Percentiles rank a stretch among this genome's conserved stretches.
Conservation (phyloP, 352 stramenopile species). For the Phytophthora pini region DNA sequence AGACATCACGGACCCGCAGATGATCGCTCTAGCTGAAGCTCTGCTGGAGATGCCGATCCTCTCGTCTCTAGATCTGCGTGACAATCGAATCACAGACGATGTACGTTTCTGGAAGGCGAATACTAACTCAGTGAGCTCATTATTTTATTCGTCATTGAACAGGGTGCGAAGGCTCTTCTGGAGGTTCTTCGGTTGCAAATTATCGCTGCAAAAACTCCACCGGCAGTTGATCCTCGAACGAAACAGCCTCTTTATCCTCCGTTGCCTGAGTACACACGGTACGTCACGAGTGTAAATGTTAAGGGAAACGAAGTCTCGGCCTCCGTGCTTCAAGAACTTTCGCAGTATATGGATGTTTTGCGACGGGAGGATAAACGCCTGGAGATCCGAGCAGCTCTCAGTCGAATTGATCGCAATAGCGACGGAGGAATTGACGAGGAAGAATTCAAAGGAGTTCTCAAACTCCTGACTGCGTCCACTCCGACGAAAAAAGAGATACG, state of each 20-base stretch:
- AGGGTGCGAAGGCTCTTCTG: conserved; percentile 75
- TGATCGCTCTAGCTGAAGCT: conserved; percentile 80
- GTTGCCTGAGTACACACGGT: conserved; percentile 68
- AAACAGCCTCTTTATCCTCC: conserved; percentile 53
- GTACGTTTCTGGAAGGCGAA: conserved; percentile 36
- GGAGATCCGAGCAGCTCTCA: conserved; percentile 74
- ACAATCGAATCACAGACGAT: conserved; percentile 85
- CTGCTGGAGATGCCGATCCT: conserved; percentile 81
- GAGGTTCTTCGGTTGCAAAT: conserved; percentile 84
- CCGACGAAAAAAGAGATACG: conserved; percentile 81
- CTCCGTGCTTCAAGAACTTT: conserved; percentile 64
- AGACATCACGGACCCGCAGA: conserved; percentile 80
- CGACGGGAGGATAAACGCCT: conserved; percentile 79
- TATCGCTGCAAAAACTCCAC: conserved; percentile 68
- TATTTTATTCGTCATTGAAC: background rate
- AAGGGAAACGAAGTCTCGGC: conserved; percentile 83
- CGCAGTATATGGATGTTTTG: conserved; percentile 79
- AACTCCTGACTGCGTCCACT: conserved; percentile 72
- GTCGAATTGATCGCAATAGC: conserved; percentile 74
- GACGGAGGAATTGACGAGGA: conserved; percentile 72
- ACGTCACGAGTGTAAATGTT: conserved; percentile 76
- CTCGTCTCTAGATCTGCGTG: conserved; percentile 73
- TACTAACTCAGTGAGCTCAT: background rate
- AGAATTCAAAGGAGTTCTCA: conserved; percentile 80
- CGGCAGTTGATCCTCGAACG: conserved; percentile 55